These are phyloP conservation scores for Nothophaeocryptopus gaeumannii DNA, from an alignment of 2,329 filamentous ascomycete genomes.

Conservation along the genomic window DNA sequence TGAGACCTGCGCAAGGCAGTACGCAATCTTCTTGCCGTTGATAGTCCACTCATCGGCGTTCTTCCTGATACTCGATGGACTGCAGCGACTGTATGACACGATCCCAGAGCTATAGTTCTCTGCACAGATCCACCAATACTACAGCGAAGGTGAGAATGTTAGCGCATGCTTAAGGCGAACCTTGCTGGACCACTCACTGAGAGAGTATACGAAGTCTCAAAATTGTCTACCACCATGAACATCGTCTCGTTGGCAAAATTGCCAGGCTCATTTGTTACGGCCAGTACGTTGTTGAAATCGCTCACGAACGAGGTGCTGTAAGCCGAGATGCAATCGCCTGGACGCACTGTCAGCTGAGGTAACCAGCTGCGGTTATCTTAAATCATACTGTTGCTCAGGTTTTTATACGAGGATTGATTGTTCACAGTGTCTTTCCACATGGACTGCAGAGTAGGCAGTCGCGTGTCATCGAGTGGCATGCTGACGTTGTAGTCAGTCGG, in stretches of 20 bases:
- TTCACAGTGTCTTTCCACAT: not conserved
- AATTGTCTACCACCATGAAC: conserved; percentile 1
- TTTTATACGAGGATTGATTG: no score
- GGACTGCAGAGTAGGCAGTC: conserved; percentile 3
- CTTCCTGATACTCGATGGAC: not conserved
- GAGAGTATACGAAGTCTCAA: not conserved
- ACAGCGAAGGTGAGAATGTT: not conserved
- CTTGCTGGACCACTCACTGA: not conserved
- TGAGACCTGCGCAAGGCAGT: conserved; percentile 13
- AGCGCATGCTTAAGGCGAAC: not conserved
- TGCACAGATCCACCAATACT: not conserved
- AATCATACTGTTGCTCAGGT: conserved; percentile 6
- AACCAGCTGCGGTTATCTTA: no score
- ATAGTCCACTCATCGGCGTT: conserved; percentile 11
- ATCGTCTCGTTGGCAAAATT: conserved; percentile 10
- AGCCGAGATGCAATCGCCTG: conserved; percentile 9
- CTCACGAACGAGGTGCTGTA: conserved; percentile 14
- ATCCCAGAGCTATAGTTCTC: not conserved
- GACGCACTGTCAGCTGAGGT: no score
- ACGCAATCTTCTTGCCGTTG: conserved; percentile 16
- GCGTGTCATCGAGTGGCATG: not conserved
- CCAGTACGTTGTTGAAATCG: conserved; percentile 11
- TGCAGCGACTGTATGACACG: not conserved
- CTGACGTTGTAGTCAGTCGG: not conserved
- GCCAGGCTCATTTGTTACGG: conserved; percentile 10